Evolutionary conservation across 306 rosid species (phyloP), one percentile per base, ranked within the genome.

Genomic region (Albizia julibrissin): DNA sequence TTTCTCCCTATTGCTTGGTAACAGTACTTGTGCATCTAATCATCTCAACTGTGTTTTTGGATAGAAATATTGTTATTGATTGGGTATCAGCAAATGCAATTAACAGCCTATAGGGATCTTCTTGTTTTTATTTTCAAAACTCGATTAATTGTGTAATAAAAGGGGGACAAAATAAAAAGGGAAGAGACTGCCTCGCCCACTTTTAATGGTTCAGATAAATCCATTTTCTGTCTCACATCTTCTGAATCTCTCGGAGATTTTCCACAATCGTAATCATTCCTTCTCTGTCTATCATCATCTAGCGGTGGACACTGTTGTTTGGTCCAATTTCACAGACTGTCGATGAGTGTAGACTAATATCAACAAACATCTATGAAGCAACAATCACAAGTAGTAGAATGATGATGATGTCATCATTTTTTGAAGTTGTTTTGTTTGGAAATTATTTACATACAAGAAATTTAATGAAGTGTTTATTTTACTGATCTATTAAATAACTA

Each of bases 241-340:
- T 24, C 27, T 14, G 56, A 14, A n/a, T 70, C 54, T 42, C 46
- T 64, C 49, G 18, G 6, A 46, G 79, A 83, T 86, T 70, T 83
- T 76, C 76, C 81, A 80, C 68, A 84, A 62, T 40, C 47, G 7
- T 33, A 78, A 84, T 74, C 27, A 85, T 77, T 65, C 26, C 39
- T 22, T 29, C 24, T 39, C 64, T 69, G 18, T 26, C 44, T 59
- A n/a, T 31, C 44, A n/a, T 5, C 70, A 73, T 29, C 64, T 75
- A 43, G 79, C 82, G 88, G 73, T 19, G 40, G 61, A 6, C 26
- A 79, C 84, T 81, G 47, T 83, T 72, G 5, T 26, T 43, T 43
- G 75, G 79, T 85, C 88, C 75, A 81, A 81, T n/a, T 72, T 80
- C 62, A 4, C 37, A 58, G 1, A 24, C 67, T 56, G 56, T 68